These are phyloP conservation scores for Scedosporium boydii DNA, from an alignment of 2,329 filamentous ascomycete genomes.

Conservation along the genomic window DNA sequence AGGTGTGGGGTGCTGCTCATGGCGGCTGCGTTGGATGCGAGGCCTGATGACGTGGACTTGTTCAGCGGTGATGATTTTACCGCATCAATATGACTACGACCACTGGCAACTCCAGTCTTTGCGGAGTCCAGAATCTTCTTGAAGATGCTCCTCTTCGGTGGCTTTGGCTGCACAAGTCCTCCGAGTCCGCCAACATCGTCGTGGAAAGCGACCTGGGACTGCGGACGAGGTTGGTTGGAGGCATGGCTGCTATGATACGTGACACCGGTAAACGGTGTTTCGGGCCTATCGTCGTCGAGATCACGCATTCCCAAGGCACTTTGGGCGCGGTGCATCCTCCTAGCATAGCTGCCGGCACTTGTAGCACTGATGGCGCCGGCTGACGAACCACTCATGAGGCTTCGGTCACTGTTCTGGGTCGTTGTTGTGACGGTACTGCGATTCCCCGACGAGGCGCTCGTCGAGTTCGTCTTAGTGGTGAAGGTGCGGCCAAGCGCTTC, in stretches of 20 bases:
- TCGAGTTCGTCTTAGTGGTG: conserved; percentile 80
- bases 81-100: conserved; percentile 65
- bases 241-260: conserved; percentile 87
- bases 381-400: conserved; percentile 87
- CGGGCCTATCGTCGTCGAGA: conserved; percentile 44
- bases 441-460: conserved; percentile 64
- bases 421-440: conserved; percentile 65
- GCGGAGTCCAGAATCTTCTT: conserved; percentile 91
- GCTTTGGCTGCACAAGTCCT: conserved; percentile 66
- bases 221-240: conserved; percentile 45
- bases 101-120: conserved; percentile 86
- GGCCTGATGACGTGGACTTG: conserved; percentile 19
- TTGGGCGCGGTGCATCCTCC: conserved; percentile 56
- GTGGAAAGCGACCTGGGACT: conserved; percentile 56
- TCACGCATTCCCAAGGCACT: conserved; percentile 57
- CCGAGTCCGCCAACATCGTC: conserved; percentile 64
- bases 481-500: conserved; percentile 66
- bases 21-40: conserved; percentile 1
- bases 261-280: conserved; percentile 64
- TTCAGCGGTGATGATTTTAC: conserved; percentile 32
- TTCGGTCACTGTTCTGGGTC: conserved; percentile 71
- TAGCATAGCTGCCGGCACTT: conserved; percentile 85
- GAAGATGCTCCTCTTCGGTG: conserved; percentile 83
- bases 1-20: conserved; percentile 5
- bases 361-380: conserved; percentile 89